Base-by-base conservation (phyloP, 257 asterid species). In the Fraxinus cuspidata region DNA sequence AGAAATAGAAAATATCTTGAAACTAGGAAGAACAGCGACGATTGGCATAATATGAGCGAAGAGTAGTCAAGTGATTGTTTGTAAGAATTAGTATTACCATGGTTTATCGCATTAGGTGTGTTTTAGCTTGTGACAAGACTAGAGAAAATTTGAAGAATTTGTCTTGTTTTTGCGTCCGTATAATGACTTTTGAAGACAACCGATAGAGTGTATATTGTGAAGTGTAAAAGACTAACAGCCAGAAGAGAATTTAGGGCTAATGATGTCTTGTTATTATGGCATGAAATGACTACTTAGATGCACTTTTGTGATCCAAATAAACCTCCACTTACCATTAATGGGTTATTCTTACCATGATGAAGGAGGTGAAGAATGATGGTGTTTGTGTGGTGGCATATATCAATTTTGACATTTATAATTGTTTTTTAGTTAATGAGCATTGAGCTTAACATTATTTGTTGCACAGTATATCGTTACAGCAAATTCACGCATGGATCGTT, bases 401-500 rank as follows among this genome's bases (percentile, higher is more conserved):
- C n/a, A n/a, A 27, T 63, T 27, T 63, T 25, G 66, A 58, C 7
- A 2, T 68, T 66, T 21, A 35, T 16, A 29, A 11, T n/a, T 51
- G 3, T 63, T 19, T 6, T 67, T 77, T 72, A 32, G 70, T 66
- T 16, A 70, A 23, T 23, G 35, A 72, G 75, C 47, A 81, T 51
- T 37, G 72, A 32, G 70, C 31, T 67, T 51, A 70, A 79, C 69
- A 25, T 23, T 23, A 18, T 47, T 70, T 4, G n/a, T n/a, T 71
- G 44, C 37, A 31, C 47, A 32, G 8, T 80, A 56, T 60, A 72
- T 78, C 32, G 58, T 79, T 71, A 65, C 71, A 66, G 80, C 35
- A 66, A 73, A 81, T 71, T 63, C 69, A 11, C 21, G 65, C 83
- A 96, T 96, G 99, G 94, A 92, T 74, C 94, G 98, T 19, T 96